Conservation (phyloP, 176 grass and related monocot genomes). For the Oryza glaberrima region DNA sequence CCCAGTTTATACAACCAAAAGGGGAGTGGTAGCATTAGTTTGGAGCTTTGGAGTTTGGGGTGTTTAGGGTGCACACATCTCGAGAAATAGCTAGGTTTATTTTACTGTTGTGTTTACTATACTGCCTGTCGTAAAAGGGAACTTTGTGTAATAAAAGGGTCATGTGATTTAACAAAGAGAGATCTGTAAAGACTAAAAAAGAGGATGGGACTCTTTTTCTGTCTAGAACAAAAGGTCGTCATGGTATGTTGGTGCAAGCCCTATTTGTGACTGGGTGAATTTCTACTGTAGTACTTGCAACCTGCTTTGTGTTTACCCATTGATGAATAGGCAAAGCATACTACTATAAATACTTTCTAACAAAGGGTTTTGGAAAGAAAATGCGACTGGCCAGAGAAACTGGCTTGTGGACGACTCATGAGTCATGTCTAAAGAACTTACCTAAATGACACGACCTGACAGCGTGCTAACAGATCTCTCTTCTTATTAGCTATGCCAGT, state of each 20-base stretch:
- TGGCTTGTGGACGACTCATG: slow-evolving; percentile 18
- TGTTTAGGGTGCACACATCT: slow-evolving; percentile 48
- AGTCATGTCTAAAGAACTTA: not conserved
- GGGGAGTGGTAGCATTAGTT: slow-evolving; percentile 1
- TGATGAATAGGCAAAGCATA: not conserved
- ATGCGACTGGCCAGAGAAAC: slow-evolving; percentile 9
- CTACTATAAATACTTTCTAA: not conserved
- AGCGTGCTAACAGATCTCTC: slow-evolving; percentile 44
- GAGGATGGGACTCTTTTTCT: not conserved
- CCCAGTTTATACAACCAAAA: slow-evolving; percentile 30
- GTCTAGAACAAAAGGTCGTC: not conserved
- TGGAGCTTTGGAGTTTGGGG: slow-evolving; percentile 33
- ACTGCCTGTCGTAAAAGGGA: slow-evolving; percentile 32
- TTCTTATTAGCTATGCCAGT: slow-evolving; percentile 21
- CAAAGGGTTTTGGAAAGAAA: slow-evolving; percentile 6
- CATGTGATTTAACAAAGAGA: slow-evolving; percentile 12
- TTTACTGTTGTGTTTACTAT: not conserved
- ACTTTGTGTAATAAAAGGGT: slow-evolving; percentile 14
- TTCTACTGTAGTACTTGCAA: slow-evolving; percentile 25
- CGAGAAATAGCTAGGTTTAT: slow-evolving; percentile 5
- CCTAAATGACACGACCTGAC: slow-evolving; percentile 28
- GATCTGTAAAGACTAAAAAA: not conserved
- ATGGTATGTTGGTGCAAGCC: not conserved
- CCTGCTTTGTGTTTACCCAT: slow-evolving; percentile 3
- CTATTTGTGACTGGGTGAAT: not conserved